Evolutionary conservation across 257 asterid genomes (phyloP).

Genomic region (Eustoma russellianum): DNA sequence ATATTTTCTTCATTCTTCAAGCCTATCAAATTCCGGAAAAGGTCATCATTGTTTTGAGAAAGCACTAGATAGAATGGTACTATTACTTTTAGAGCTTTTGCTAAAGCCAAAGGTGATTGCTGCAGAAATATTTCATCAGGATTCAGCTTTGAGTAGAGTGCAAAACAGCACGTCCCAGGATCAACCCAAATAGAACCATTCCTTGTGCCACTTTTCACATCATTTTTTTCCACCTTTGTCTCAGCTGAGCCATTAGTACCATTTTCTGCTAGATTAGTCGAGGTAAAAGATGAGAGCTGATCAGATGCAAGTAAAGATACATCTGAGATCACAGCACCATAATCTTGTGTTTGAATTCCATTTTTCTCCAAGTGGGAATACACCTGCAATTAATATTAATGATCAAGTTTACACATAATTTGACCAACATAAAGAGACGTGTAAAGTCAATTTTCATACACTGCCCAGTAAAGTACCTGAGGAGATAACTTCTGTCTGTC

Average conservation of each 20-base stretch:
- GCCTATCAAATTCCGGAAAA: background rate
- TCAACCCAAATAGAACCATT: constrained; percentile 72
- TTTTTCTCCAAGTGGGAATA: constrained; percentile 53
- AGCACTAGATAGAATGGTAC: background rate
- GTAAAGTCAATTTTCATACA: constrained; percentile 1
- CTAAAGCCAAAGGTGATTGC: constrained; percentile 82
- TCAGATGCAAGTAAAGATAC: constrained; percentile 60
- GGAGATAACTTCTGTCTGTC: constrained; percentile 67
- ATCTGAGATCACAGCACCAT: constrained; percentile 60
- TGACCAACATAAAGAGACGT: background rate
- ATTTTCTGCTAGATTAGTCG: constrained; percentile 16
- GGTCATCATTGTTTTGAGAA: background rate
- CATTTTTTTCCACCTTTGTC: constrained; percentile 25
- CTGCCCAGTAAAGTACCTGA: constrained; percentile 43
- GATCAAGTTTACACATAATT: background rate
- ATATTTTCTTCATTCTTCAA: background rate
- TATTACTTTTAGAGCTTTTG: constrained; percentile 86
- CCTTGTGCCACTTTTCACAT: background rate
- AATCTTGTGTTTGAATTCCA: constrained; percentile 64
- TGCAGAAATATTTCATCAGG: constrained; percentile 50
- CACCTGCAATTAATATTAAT: constrained; percentile 31
- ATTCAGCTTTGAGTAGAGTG: constrained; percentile 70
- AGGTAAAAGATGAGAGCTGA: constrained; percentile 37
- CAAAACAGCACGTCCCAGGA: constrained; percentile 71
- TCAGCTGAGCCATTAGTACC: constrained; percentile 17